Evolutionary conservation across 2,329 filamentous ascomycete genomes (phyloP).

Genomic region (Penicillium sp.): DNA sequence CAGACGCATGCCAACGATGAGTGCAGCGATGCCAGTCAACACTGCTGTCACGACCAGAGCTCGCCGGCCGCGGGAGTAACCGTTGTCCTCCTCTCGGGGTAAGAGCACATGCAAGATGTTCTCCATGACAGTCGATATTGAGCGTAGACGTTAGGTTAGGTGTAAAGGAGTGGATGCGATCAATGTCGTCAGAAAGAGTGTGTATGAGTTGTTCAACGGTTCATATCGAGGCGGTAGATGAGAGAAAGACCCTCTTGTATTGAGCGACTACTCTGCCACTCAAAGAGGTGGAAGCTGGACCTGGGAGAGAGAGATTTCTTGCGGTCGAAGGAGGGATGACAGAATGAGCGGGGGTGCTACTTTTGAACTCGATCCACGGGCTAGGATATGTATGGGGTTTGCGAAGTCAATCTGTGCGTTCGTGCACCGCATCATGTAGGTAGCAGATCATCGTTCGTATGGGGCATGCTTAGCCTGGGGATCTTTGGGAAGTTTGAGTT

Average conservation of each 20-base stretch:
- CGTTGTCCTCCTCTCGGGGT: slow-evolving; percentile 25
- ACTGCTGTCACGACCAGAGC: slow-evolving; percentile 39
- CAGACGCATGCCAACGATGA: slow-evolving; percentile 36
- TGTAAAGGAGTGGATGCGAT: slow-evolving; percentile 11
- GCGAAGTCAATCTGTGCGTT: slow-evolving; percentile 17
- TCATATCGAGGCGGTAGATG: slow-evolving; percentile 1
- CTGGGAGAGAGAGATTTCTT: neutral
- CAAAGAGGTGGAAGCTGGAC: neutral
- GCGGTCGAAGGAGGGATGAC: slow-evolving; percentile 4
- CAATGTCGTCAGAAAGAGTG: slow-evolving; percentile 19
- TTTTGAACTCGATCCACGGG: slow-evolving; percentile 15
- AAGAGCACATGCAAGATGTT: slow-evolving; percentile 20
- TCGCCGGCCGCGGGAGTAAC: slow-evolving; percentile 28
- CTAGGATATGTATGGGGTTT: neutral
- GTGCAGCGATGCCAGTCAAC: slow-evolving; percentile 31
- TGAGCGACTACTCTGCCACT: slow-evolving; percentile 8
- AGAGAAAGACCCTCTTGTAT: neutral
- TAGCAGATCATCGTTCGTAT: slow-evolving; percentile 2
- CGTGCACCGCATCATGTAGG: slow-evolving; percentile 12
- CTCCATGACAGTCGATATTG: slow-evolving; percentile 19
- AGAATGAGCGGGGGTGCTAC: slow-evolving; percentile 14
- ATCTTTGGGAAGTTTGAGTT: slow-evolving; percentile 8
- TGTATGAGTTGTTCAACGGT: neutral
- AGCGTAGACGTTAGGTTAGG: neutral
- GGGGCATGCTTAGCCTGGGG: neutral